These are phyloP conservation scores for Thelonectria blattea DNA, from an alignment of 2,329 filamentous ascomycete species.

Conservation along the genomic window DNA sequence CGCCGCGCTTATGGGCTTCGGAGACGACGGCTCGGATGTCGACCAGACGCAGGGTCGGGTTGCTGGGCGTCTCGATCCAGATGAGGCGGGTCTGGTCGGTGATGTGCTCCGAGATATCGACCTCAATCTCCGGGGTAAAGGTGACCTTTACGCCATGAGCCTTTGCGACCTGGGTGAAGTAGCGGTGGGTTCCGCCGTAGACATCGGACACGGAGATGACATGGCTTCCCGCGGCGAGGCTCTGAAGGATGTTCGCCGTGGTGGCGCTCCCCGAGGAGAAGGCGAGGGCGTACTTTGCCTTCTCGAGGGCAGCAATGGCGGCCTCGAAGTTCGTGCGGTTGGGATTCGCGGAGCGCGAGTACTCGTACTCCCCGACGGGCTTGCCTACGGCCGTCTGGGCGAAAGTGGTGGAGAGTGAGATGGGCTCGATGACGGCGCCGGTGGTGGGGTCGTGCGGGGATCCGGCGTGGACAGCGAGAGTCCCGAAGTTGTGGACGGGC, in stretches of 20 bases:
- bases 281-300: conserved; percentile 89
- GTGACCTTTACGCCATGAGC: conserved; percentile 94
- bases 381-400: conserved; percentile 88
- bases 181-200: conserved; percentile 96
- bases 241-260: conserved; percentile 92
- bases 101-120: conserved; percentile 85
- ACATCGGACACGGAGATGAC: conserved; percentile 97
- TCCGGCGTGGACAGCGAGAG: conserved; percentile 92
- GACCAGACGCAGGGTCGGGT: conserved; percentile 90
- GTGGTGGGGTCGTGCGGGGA: conserved; percentile 88
- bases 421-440: conserved; percentile 94
- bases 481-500: conserved; percentile 84
- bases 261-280: conserved; percentile 95
- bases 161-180: conserved; percentile 97
- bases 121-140: conserved; percentile 90
- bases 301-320: conserved; percentile 89
- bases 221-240: conserved; percentile 87
- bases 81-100: conserved; percentile 88
- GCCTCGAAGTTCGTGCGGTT: conserved; percentile 95
- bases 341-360: conserved; percentile 91
- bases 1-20: conserved; percentile 84
- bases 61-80: conserved; percentile 94
- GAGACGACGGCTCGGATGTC: conserved; percentile 88
- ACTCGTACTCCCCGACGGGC: conserved; percentile 89
- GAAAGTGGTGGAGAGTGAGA: conserved; percentile 95